These are phyloP conservation scores for Pinus tabuliformis DNA, from an alignment of 75 land plant genomes.

Conservation along the genomic window DNA sequence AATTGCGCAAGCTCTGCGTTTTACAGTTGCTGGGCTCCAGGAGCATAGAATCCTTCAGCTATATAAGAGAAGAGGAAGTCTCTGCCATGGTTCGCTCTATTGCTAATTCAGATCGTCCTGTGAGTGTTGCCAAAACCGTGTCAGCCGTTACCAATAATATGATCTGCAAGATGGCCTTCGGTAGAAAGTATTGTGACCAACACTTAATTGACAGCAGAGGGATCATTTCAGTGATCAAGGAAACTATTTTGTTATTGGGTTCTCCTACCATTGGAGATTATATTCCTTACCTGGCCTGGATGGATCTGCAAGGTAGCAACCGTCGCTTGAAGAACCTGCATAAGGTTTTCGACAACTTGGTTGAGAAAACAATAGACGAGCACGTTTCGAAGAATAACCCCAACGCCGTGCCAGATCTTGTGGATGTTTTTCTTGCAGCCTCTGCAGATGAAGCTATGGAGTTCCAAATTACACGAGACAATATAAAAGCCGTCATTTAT, in stretches of 20 bases:
- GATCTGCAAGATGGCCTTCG: background rate
- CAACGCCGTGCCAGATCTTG: background rate
- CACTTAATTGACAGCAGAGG: background rate
- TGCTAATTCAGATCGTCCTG: too few species aligned
- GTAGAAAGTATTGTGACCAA: background rate
- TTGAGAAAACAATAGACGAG: conserved; percentile 5
- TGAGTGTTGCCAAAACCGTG: background rate
- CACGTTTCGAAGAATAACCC: background rate
- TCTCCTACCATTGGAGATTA: conserved; percentile 1
- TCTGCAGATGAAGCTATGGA: background rate
- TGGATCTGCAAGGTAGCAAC: background rate
- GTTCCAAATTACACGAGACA: background rate
- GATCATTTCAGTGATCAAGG: background rate
- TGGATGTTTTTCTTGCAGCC: conserved; percentile 11
- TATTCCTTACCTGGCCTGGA: background rate
- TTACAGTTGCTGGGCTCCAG: conserved; percentile 21
- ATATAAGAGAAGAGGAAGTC: conserved; percentile 21
- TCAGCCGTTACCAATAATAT: background rate
- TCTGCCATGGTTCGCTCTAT: background rate
- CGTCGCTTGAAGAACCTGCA: background rate
- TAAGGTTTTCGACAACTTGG: conserved; percentile 2
- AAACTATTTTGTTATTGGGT: background rate
- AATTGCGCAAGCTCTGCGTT: conserved; percentile 18
- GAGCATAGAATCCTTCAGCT: conserved; percentile 6
- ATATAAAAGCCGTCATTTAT: background rate